A percentile compares a stretch with the other conserved stretches of the same genome.
Conservation (phyloP, 441 rosid genomes). For the Erysimum cheiri region DNA sequence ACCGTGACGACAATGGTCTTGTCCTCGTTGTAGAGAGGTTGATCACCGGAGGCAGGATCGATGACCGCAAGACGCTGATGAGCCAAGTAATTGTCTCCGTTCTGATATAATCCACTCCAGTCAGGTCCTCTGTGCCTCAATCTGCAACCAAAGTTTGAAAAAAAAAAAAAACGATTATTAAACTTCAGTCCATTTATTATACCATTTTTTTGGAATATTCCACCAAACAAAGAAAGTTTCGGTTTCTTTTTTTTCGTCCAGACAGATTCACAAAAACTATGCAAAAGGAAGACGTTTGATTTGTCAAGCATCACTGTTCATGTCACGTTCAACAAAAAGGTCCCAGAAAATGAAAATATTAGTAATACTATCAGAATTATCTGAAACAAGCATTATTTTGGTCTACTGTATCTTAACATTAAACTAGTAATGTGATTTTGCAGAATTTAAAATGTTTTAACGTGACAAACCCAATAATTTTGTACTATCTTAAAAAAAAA, state of each 20-base stretch:
- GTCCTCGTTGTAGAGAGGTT: slow-evolving; percentile 87
- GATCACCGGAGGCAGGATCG: slow-evolving; percentile 94
- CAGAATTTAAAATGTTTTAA: background rate
- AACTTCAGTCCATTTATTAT: background rate
- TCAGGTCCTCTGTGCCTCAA: slow-evolving; percentile 97
- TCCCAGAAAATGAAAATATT: background rate
- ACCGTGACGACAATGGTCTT: slow-evolving; percentile 77
- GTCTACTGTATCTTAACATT: background rate
- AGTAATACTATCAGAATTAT: background rate
- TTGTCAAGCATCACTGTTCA: slow-evolving; percentile 13
- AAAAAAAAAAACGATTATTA: background rate
- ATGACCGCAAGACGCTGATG: slow-evolving; percentile 87
- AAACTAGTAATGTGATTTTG: background rate
- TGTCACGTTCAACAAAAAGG: slow-evolving; percentile 30
- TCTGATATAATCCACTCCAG: slow-evolving; percentile 90
- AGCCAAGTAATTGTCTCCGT: slow-evolving; percentile 69
- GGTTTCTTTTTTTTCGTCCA: background rate
- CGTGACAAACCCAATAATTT: background rate
- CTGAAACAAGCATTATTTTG: background rate
- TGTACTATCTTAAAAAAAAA: background rate
- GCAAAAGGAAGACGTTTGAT: slow-evolving; percentile 12
- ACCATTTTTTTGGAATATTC: slow-evolving; percentile 8
- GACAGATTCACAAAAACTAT: background rate
- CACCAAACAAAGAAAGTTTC: slow-evolving; percentile 9
- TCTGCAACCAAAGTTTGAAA: slow-evolving; percentile 42